Evolutionary conservation across 805 yeast genomes (phyloP).

Genomic region (Saccharomyces kudriavzevii): DNA sequence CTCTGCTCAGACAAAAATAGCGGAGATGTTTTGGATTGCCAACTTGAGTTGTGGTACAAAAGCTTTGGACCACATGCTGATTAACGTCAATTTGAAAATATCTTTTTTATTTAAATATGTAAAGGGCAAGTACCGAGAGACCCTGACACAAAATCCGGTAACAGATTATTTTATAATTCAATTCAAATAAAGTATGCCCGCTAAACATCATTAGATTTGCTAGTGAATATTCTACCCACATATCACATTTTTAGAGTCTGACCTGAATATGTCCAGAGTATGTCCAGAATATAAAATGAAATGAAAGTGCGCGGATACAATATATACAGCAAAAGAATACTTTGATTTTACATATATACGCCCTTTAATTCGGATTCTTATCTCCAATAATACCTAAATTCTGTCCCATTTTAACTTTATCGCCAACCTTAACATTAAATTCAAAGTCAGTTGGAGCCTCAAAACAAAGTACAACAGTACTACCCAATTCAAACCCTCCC

Average conservation of each 20-base stretch:
- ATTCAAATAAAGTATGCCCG: no score
- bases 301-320: neutral
- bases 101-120: neutral
- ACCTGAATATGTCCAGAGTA: neutral
- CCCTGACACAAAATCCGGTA: neutral
- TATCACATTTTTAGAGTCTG: neutral
- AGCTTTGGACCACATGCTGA: neutral
- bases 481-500: constrained; percentile 95
- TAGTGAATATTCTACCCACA: neutral
- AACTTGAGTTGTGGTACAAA: constrained; percentile 22
- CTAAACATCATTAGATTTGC: no score
- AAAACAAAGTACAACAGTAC: constrained; percentile 92
- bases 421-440: constrained; percentile 64
- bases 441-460: constrained; percentile 84
- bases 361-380: neutral
- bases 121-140: neutral
- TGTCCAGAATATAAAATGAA: neutral
- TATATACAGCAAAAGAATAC: neutral
- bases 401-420: constrained; percentile 80
- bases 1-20: constrained; percentile 17
- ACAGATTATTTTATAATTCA: neutral
- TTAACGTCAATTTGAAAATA: neutral
- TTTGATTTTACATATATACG: neutral
- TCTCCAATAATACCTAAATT: constrained; percentile 42
- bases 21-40: constrained; percentile 18